Percentiles rank a stretch among this genome's conserved stretches.
Conservation (phyloP, 331 rosid species). For the Stylosanthes scabra region DNA sequence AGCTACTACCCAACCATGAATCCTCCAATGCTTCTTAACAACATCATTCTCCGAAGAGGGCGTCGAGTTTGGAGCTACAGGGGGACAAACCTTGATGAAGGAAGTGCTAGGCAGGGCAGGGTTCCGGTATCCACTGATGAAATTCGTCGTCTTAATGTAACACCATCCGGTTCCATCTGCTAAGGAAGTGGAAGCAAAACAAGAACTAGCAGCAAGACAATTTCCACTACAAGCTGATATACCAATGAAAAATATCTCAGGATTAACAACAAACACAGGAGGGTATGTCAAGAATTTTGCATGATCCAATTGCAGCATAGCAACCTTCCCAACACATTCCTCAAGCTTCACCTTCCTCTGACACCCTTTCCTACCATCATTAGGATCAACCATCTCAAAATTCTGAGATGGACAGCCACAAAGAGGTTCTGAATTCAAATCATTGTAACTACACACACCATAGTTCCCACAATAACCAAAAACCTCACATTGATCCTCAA, state of each 20-base stretch:
- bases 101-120: conserved; percentile 61
- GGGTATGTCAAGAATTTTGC: conserved; percentile 57
- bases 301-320: conserved; percentile 49
- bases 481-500: conserved; percentile 62
- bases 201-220: conserved; percentile 51
- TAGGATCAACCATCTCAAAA: conserved; percentile 59
- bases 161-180: conserved; percentile 68
- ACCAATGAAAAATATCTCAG: conserved; percentile 41
- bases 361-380: conserved; percentile 61
- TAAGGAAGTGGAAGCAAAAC: conserved; percentile 62
- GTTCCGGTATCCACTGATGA: conserved; percentile 57
- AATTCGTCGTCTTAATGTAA: conserved; percentile 46
- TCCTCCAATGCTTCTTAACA: conserved; percentile 35
- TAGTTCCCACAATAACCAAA: conserved; percentile 66
- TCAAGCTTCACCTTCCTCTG: conserved; percentile 53
- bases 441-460: conserved; percentile 68
- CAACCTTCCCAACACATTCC: conserved; percentile 48
- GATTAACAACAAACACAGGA: conserved; percentile 43
- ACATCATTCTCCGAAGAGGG: conserved; percentile 1
- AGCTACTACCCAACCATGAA: conserved; percentile 59
- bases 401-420: conserved; percentile 67
- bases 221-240: conserved; percentile 56
- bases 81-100: conserved; percentile 64
- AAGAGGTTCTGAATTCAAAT: conserved; percentile 38
- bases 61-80: conserved; percentile 45